Conservation (phyloP, 2,329 filamentous ascomycete genomes). For the Golovinomyces cichoracearum region DNA sequence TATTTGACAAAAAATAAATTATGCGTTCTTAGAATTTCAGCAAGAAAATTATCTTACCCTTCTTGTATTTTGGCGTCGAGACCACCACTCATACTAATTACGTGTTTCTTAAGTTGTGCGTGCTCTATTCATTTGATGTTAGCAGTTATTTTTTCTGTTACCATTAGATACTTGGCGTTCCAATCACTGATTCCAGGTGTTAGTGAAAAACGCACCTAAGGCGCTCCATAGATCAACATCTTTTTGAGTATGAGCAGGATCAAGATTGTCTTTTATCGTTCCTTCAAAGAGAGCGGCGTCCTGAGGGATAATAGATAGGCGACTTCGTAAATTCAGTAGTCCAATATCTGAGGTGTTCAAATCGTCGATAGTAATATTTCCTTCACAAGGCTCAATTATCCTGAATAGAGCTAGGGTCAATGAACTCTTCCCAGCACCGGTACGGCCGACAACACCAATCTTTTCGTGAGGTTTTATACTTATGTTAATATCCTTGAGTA, state of each 20-base stretch:
- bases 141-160: background rate
- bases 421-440: constrained; percentile 86
- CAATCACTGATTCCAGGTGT: too few relatives aligned
- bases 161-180: too few relatives aligned
- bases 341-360: constrained; percentile 80
- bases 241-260: constrained; percentile 82
- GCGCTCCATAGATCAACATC: constrained; percentile 96
- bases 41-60: constrained; percentile 39
- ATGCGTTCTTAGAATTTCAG: too few relatives aligned
- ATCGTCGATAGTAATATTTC: constrained; percentile 68
- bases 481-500: constrained; percentile 75
- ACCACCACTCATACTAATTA: constrained; percentile 63
- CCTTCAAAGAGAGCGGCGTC: constrained; percentile 91
- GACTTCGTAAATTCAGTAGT: constrained; percentile 60
- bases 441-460: constrained; percentile 89
- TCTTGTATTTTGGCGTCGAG: constrained; percentile 78
- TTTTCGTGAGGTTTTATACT: constrained; percentile 93
- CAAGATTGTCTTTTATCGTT: constrained; percentile 77
- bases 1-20: too few relatives aligned
- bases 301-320: constrained; percentile 89
- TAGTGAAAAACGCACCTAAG: constrained; percentile 39
- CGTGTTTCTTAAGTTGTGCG: constrained; percentile 74
- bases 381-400: constrained; percentile 67
- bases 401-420: constrained; percentile 81
- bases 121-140: constrained; percentile 36